Evolutionary conservation across 805 yeast species (phyloP).

Genomic region (Pichia scutulata): DNA sequence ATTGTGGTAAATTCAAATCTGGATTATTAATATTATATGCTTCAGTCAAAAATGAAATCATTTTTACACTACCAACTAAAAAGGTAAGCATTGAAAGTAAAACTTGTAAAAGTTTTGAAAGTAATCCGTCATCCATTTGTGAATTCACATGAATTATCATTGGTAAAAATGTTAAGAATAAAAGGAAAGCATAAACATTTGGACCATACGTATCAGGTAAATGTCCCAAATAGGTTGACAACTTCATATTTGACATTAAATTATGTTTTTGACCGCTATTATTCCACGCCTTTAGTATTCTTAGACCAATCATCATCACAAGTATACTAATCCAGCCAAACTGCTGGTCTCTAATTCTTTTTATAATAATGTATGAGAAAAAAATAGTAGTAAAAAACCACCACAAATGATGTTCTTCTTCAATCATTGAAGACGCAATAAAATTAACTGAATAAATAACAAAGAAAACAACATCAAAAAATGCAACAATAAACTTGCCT

Average conservation of each 20-base stretch:
- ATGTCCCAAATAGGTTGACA: slow-evolving; percentile 36
- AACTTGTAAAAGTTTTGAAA: slow-evolving; percentile 2
- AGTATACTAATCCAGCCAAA: slow-evolving; percentile 12
- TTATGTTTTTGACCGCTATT: slow-evolving; percentile 81
- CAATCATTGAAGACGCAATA: slow-evolving; percentile 86
- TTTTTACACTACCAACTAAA: slow-evolving; percentile 18
- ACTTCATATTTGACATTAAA: slow-evolving; percentile 38
- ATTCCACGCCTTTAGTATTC: slow-evolving; percentile 76
- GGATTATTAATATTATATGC: slow-evolving; percentile 19
- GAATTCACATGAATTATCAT: slow-evolving; percentile 8
- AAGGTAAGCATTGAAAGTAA: slow-evolving; percentile 34
- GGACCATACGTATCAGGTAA: slow-evolving; percentile 20
- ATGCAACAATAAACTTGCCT: slow-evolving; percentile 11
- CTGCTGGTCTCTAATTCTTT: slow-evolving; percentile 10
- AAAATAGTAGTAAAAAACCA: slow-evolving; percentile 59
- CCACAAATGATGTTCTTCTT: slow-evolving; percentile 96
- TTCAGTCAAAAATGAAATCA: slow-evolving; percentile 22
- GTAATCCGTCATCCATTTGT: neutral
- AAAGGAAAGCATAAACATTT: slow-evolving; percentile 11
- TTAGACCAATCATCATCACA: slow-evolving; percentile 30
- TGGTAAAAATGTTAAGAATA: slow-evolving; percentile 15
- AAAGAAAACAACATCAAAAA: slow-evolving; percentile 24
- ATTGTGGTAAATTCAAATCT: slow-evolving; percentile 14
- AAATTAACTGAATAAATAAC: slow-evolving; percentile 42
- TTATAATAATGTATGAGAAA: slow-evolving; percentile 11